Percentiles rank a stretch among this genome's conserved stretches.
Evolutionary conservation across 345 rosid genomes (phyloP).

Genomic region (Hypericum perforatum): DNA sequence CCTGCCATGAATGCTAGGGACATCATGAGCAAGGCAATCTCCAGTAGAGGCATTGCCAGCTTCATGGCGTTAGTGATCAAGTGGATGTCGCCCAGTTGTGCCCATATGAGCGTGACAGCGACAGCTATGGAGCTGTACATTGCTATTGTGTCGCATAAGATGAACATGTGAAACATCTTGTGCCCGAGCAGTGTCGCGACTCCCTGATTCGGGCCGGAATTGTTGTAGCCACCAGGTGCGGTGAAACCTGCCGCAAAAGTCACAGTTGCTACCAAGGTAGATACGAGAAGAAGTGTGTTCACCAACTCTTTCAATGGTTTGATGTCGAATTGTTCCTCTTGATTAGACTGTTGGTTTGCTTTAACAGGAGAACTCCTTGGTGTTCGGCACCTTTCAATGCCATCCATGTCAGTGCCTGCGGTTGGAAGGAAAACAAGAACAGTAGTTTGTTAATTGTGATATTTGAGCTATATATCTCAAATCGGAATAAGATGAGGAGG

Average conservation of each 20-base stretch:
- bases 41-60: neutral
- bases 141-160: slow-evolving; percentile 4
- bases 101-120: slow-evolving; percentile 6
- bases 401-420: too few relatives aligned
- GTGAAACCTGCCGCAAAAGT: slow-evolving; percentile 13
- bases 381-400: too few relatives aligned
- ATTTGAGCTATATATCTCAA: too few relatives aligned
- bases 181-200: slow-evolving; percentile 1
- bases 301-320: slow-evolving; percentile 16
- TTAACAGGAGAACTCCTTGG: too few relatives aligned
- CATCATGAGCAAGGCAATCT: slow-evolving; percentile 9
- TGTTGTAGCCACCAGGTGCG: slow-evolving; percentile 11
- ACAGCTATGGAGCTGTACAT: slow-evolving; percentile 8
- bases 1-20: slow-evolving; percentile 10
- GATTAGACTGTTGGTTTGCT: too few relatives aligned
- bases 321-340: neutral
- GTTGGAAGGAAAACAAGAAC: too few relatives aligned
- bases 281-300: neutral
- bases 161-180: slow-evolving; percentile 4
- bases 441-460: too few relatives aligned
- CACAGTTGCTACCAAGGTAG: slow-evolving; percentile 5
- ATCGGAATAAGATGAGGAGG: too few relatives aligned
- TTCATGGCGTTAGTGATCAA: neutral
- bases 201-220: neutral
- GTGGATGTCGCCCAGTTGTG: neutral